These are phyloP conservation scores for Salvia hispanica DNA, from an alignment of 257 asterid species.

Conservation along the genomic window DNA sequence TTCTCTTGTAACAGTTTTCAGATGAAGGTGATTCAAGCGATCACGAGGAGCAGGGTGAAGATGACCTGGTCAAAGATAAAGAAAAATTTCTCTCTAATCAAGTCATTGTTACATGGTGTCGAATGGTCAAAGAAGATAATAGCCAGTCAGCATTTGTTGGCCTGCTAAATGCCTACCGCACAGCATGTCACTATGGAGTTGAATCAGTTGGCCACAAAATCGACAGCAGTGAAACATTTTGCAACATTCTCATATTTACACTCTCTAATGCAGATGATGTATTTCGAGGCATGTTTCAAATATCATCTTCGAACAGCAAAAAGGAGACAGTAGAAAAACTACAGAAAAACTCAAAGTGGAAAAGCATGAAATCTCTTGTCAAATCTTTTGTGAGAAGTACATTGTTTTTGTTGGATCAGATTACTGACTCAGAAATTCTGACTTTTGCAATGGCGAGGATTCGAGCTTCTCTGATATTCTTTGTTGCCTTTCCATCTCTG, in stretches of 20 bases:
- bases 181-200: slow-evolving; percentile 89
- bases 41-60: slow-evolving; percentile 49
- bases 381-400: slow-evolving; percentile 87
- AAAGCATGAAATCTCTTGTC: slow-evolving; percentile 59
- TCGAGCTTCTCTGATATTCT: slow-evolving; percentile 64
- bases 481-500: slow-evolving; percentile 75
- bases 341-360: slow-evolving; percentile 62
- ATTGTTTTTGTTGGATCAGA: slow-evolving; percentile 74
- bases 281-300: slow-evolving; percentile 60
- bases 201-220: slow-evolving; percentile 59
- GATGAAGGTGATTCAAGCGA: slow-evolving; percentile 72
- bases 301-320: slow-evolving; percentile 53
- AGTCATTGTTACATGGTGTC: slow-evolving; percentile 60
- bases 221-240: slow-evolving; percentile 67
- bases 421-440: slow-evolving; percentile 72
- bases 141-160: slow-evolving; percentile 56
- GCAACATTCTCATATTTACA: slow-evolving; percentile 55
- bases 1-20: slow-evolving; percentile 51
- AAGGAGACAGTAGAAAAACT: slow-evolving; percentile 59
- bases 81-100: slow-evolving; percentile 52
- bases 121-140: slow-evolving; percentile 55
- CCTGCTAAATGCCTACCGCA: slow-evolving; percentile 86
- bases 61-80: slow-evolving; percentile 40
- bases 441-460: slow-evolving; percentile 65
- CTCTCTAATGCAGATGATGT: slow-evolving; percentile 72